phyloP scores from a whole-genome alignment of 495 filamentous ascomycete genomes.

The Astrocystis sublimbata region DNA sequence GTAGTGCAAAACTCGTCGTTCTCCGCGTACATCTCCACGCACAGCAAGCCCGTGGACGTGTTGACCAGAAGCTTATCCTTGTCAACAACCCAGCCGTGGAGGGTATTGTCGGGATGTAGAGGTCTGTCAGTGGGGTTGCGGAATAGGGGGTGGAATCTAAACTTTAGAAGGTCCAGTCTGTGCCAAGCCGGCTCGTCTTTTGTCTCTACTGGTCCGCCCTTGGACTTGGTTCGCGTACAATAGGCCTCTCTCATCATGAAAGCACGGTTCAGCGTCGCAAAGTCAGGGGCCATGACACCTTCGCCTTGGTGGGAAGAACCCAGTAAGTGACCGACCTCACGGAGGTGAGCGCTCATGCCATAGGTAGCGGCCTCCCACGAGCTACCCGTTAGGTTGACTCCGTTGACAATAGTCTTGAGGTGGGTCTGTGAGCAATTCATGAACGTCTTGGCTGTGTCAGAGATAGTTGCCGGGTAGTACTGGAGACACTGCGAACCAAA shows the following conservation, averaged over 20 bases:
- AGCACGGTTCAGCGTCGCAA: slow-evolving; percentile 76
- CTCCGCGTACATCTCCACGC: slow-evolving; percentile 76
- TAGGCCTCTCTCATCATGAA: slow-evolving; percentile 78
- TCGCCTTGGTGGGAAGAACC: slow-evolving; percentile 85
- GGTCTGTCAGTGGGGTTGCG: slow-evolving; percentile 72
- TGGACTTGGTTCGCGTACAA: slow-evolving; percentile 78
- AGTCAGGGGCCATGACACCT: slow-evolving; percentile 88
- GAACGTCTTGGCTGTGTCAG: slow-evolving; percentile 85
- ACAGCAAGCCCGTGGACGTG: slow-evolving; percentile 76
- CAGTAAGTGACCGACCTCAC: slow-evolving; percentile 84
- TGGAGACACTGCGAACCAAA: slow-evolving; percentile 90
- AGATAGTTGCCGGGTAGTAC: slow-evolving; percentile 79
- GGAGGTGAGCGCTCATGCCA: slow-evolving; percentile 88
- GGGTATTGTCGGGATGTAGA: slow-evolving; percentile 68
- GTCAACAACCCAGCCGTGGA: slow-evolving; percentile 87
- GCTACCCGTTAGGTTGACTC: slow-evolving; percentile 78
- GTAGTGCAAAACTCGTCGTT: slow-evolving; percentile 72
- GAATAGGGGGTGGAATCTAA: slow-evolving; percentile 91
- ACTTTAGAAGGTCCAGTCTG: slow-evolving; percentile 80
- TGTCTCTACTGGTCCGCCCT: slow-evolving; percentile 69
- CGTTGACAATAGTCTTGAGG: slow-evolving; percentile 76
- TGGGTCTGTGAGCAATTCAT: slow-evolving; percentile 86
- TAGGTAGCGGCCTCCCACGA: slow-evolving; percentile 92
- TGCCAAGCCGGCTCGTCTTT: slow-evolving; percentile 89
- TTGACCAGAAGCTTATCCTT: slow-evolving; percentile 78